These are phyloP conservation scores for Sarcodon sp. DNA, from an alignment of 768 basidiomycete species.

Conservation along the genomic window DNA sequence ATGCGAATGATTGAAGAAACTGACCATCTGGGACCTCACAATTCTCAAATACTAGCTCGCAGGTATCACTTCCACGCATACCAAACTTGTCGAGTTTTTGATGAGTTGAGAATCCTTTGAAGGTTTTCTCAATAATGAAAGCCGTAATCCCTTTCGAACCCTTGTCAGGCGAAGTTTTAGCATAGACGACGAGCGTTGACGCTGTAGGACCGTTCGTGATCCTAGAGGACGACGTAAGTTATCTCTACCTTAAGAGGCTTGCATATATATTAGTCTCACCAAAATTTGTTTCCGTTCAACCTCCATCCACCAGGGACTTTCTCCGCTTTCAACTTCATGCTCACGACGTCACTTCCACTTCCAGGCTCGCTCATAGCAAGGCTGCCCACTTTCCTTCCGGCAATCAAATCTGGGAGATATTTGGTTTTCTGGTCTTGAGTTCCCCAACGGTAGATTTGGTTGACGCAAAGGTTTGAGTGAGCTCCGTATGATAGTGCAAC, in stretches of 20 bases:
- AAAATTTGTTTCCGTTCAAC: slow-evolving; percentile 89
- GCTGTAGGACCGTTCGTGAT: slow-evolving; percentile 92
- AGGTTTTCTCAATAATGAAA: slow-evolving; percentile 78
- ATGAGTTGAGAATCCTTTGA: slow-evolving; percentile 77
- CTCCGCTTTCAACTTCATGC: slow-evolving; percentile 78
- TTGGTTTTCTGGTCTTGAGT: slow-evolving; percentile 73
- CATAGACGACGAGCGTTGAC: slow-evolving; percentile 87
- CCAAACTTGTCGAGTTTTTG: slow-evolving; percentile 93
- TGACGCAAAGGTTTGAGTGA: slow-evolving; percentile 78
- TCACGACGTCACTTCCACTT: slow-evolving; percentile 90
- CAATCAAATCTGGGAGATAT: slow-evolving; percentile 71
- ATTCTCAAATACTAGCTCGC: slow-evolving; percentile 85
- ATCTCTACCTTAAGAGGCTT: neutral
- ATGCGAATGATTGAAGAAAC: slow-evolving; percentile 6
- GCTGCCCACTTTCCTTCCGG: slow-evolving; percentile 76
- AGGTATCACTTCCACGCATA: slow-evolving; percentile 93
- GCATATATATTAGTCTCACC: slow-evolving; percentile 26
- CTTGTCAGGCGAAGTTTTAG: slow-evolving; percentile 68
- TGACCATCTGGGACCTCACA: slow-evolving; percentile 81
- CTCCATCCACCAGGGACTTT: slow-evolving; percentile 66
- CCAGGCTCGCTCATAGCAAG: slow-evolving; percentile 93
- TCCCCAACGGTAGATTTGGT: slow-evolving; percentile 68
- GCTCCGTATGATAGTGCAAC: slow-evolving; percentile 89
- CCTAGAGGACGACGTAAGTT: slow-evolving; percentile 28
- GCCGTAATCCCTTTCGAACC: slow-evolving; percentile 86